Evolutionary conservation across 768 basidiomycete genomes (phyloP), one percentile per base, ranked within the genome.

Genomic region (Leccinum variicolor): DNA sequence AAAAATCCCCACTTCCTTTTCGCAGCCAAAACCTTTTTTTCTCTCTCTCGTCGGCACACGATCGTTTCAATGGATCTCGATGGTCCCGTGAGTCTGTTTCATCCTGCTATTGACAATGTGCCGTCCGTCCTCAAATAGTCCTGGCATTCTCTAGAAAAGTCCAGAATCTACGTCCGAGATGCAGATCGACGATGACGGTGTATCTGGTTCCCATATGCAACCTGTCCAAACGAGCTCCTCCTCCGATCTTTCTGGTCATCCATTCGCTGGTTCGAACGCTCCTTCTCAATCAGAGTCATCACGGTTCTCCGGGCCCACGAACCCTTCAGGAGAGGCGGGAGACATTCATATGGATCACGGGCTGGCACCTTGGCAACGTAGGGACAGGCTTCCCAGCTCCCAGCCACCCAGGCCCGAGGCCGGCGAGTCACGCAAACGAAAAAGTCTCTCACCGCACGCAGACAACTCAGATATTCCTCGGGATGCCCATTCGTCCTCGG

Each of bases 391-490:
- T 53, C 31, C 39, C 13, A 17, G 21, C 41, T 48, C 19, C 25
- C 29, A 26, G 25, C 19, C 33, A 17, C 45, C 50, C 29, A n/a
- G 14, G 47, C 54, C 25, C 14, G 58, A 54, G 4, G 15, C 39
- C 31, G 10, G 39, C 31, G 4, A 48, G 5, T 7, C 54, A 13
- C 55, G 57, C 11, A 70, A 70, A 68, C 68, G 68, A 25, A 68
- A 60, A 39, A 19, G 19, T 11, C 41, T 19, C 19, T 43, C 41
- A 43, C 41, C 41, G 11, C 10, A 19, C 10, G 19, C 10, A 19
- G 41, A 43, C 41, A n/a, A 41, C 39, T 39, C 9, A 0, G 39
- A 41, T 19, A 2, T 3, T 14, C 14, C 6, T 34, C 54, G 8
- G 10, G 26, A 53, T 31, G 46, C 45, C 6, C 28, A 26, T 28